A percentile compares a stretch with the other conserved stretches of the same genome.
Conservation (phyloP, 129 eudicot species). For the Gnaphalium uliginosum region DNA sequence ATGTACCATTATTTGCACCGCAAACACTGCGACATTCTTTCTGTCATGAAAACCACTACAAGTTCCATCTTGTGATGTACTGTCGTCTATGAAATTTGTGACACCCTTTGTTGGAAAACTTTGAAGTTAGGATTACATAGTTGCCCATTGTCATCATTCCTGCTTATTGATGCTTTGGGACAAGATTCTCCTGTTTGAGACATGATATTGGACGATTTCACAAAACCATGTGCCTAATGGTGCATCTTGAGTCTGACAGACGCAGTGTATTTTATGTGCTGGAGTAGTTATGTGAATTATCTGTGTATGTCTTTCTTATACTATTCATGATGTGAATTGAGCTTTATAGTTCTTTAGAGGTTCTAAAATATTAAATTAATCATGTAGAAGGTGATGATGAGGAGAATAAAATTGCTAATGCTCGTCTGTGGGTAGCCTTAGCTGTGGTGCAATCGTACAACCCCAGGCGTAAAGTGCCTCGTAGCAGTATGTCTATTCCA, state of each 20-base stretch:
- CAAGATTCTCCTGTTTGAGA: neutral
- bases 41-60: neutral
- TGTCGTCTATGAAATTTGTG: neutral
- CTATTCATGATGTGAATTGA: slow-evolving; percentile 7
- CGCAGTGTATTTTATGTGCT: neutral
- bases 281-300: neutral
- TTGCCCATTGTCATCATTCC: neutral
- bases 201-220: neutral
- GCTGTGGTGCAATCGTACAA: slow-evolving; percentile 90
- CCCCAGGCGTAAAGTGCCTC: slow-evolving; percentile 92
- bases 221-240: neutral
- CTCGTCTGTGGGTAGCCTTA: slow-evolving; percentile 73
- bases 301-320: neutral
- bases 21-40: no score
- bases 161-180: neutral
- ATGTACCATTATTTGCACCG: no score
- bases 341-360: neutral
- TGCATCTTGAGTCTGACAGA: neutral
- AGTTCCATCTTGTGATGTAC: neutral
- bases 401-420: slow-evolving; percentile 23
- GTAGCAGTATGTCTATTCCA: slow-evolving; percentile 66
- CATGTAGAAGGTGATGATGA: slow-evolving; percentile 44
- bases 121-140: neutral
- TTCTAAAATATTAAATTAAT: neutral
- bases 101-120: neutral